Evolutionary conservation across 352 stramenopile genomes (phyloP).

Genomic region (Thalassiosira ordinaria): DNA sequence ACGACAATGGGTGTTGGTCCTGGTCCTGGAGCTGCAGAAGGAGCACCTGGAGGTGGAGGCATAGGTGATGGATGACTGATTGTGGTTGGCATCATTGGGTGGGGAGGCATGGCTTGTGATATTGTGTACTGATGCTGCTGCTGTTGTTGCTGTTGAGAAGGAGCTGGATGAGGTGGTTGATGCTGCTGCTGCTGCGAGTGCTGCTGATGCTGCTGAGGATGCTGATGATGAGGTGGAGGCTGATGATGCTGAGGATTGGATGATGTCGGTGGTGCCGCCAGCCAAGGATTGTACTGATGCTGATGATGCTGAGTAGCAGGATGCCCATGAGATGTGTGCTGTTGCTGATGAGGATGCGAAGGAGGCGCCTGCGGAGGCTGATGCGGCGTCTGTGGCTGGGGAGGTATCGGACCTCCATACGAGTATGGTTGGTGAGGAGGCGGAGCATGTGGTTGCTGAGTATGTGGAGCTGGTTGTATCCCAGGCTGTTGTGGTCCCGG

Average conservation of each 20-base stretch:
- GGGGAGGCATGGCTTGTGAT: neutral
- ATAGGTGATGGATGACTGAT: slow-evolving; percentile 13
- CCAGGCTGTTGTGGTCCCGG: neutral
- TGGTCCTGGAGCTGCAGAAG: too few relatives aligned
- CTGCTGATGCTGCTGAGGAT: neutral
- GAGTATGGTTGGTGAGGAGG: neutral
- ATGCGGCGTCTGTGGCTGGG: neutral
- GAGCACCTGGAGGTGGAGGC: too few relatives aligned
- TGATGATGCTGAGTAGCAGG: too few relatives aligned
- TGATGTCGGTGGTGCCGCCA: too few relatives aligned
- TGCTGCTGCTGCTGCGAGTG: neutral
- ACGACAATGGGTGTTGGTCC: neutral
- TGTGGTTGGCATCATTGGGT: slow-evolving; percentile 3
- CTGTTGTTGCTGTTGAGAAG: neutral
- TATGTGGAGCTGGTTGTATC: neutral
- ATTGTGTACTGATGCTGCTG: slow-evolving; percentile 19
- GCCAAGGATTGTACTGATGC: too few relatives aligned
- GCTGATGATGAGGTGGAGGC: neutral
- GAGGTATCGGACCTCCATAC: neutral
- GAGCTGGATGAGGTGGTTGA: neutral
- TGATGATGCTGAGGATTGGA: slow-evolving; percentile 2
- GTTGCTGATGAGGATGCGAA: neutral
- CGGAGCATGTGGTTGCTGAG: neutral
- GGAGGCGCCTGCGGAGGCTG: neutral
- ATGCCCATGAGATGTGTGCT: too few relatives aligned